These are phyloP conservation scores for Eucalyptus albens DNA, from an alignment of 345 rosid species.

Conservation along the genomic window DNA sequence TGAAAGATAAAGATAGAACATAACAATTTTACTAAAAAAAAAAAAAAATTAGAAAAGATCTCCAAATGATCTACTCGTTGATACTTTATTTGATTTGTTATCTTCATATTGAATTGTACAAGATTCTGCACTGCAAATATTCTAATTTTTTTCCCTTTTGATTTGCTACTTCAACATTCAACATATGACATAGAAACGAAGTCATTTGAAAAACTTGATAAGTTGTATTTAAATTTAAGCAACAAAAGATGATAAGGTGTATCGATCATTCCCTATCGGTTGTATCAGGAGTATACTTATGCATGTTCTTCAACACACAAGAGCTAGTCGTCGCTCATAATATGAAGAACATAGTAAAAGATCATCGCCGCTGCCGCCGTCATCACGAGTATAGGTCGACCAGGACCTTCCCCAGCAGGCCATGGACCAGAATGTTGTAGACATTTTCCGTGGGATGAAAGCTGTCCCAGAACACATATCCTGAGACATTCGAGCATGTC, in stretches of 20 bases:
- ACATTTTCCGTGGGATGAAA: slow-evolving; percentile 25
- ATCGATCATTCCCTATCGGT: not conserved
- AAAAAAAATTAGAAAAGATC: rapidly evolving
- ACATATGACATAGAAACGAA: not conserved
- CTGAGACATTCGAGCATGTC: slow-evolving; percentile 6
- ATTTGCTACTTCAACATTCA: too few relatives aligned
- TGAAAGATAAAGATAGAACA: too few relatives aligned
- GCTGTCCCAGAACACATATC: slow-evolving; percentile 31
- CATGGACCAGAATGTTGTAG: not conserved
- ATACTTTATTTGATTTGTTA: too few relatives aligned
- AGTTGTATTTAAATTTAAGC: not conserved
- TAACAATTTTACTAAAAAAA: too few relatives aligned
- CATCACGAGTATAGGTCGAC: not conserved
- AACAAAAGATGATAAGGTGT: not conserved
- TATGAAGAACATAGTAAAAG: not conserved
- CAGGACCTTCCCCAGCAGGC: not conserved
- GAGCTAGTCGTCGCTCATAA: not conserved
- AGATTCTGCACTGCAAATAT: rapidly evolving
- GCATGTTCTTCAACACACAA: not conserved
- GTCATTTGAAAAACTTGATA: not conserved
- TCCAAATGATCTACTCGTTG: too few relatives aligned
- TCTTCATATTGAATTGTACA: rapidly evolving
- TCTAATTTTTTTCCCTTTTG: too few relatives aligned
- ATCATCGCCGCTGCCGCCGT: not conserved
- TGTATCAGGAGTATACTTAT: not conserved